Evolutionary conservation across 352 stramenopile genomes (phyloP), one percentile per base, ranked within the genome.

Genomic region (Phytophthora hibernalis): DNA sequence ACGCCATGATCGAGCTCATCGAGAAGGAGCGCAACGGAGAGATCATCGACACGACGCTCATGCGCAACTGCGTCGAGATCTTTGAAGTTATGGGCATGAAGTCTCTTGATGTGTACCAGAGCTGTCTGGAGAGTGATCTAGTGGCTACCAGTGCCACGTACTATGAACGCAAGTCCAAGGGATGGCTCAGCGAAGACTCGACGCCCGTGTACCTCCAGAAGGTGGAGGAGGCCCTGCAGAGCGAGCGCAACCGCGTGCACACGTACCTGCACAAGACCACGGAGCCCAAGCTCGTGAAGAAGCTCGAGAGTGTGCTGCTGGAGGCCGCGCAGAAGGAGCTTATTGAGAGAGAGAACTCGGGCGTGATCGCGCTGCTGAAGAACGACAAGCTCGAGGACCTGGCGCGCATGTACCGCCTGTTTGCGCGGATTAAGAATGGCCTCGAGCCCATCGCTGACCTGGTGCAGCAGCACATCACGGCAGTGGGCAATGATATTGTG

Each of bases 21-120:
- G 96, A 99, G 72, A 96, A 98, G 70, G 98, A 99, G 69, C 90
- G 97, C 43, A 98, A 99, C 61, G 95, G 93, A 59, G 89, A 98
- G 63, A 98, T 99, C 60, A 98, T 99, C 64, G 98, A 99, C 80
- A 97, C 96, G 64, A 95, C 87, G 33, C 83, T 99, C 28, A 82
- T 99, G 69, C 98, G 98, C 76, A 96, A 87, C 64, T 99, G 97
- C 74, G 89, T 99, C 30, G 96, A 99, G 75, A 93, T 99, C 35
- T 99, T 98, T 72, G 97, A 99, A 76, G 91, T 94, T 58, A 99
- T 99, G 96, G 98, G 97, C 56, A 97, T 97, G 93, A 95, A 93
- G 59, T 93, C 79, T 6, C 84, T 99, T 4, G 95, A 99, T 50
- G 91, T 98, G n/a, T 99, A 99, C 82, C 94, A 93, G 24, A 82